Percentiles rank a stretch among this genome's conserved stretches.
These are phyloP conservation scores for Aspergillus fumigatiaffinis DNA, from an alignment of 2,329 filamentous ascomycete species.

Conservation along the genomic window DNA sequence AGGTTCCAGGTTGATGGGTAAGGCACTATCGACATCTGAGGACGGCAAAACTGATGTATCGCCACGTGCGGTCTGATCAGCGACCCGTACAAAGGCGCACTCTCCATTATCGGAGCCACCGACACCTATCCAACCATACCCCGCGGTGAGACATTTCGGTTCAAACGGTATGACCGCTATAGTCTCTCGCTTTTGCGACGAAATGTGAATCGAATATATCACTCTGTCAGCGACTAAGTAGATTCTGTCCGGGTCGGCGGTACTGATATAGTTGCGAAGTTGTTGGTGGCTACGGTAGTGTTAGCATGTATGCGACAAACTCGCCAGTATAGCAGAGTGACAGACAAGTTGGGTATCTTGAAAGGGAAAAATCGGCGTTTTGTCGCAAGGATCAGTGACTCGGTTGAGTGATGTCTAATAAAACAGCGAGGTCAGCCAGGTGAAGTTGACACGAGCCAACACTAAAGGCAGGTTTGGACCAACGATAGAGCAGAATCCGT, in stretches of 20 bases:
- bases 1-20: slow-evolving; percentile 50
- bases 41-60: slow-evolving; percentile 33
- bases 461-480: slow-evolving; percentile 17
- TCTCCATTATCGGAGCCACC: slow-evolving; percentile 81
- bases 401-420: slow-evolving; percentile 61
- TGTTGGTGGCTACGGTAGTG: slow-evolving; percentile 37
- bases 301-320: slow-evolving; percentile 10
- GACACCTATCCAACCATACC: slow-evolving; percentile 82
- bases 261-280: slow-evolving; percentile 84
- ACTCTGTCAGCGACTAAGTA: slow-evolving; percentile 79
- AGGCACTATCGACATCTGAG: slow-evolving; percentile 53
- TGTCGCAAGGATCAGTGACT: slow-evolving; percentile 58
- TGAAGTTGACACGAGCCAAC: slow-evolving; percentile 4
- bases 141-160: slow-evolving; percentile 82
- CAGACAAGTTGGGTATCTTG: slow-evolving; percentile 62
- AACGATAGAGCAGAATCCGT: slow-evolving; percentile 39
- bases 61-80: slow-evolving; percentile 34
- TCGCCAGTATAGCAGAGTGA: slow-evolving; percentile 18
- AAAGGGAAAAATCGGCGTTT: slow-evolving; percentile 66
- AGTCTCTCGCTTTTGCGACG: slow-evolving; percentile 66
- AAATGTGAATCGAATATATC: slow-evolving; percentile 69
- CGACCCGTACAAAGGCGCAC: slow-evolving; percentile 72
- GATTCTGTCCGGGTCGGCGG: slow-evolving; percentile 68
- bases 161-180: slow-evolving; percentile 67
- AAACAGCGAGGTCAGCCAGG: slow-evolving; percentile 12